phyloP scores from a whole-genome alignment of 2,329 filamentous ascomycete genomes.

The Cladophialophora psammophila region DNA sequence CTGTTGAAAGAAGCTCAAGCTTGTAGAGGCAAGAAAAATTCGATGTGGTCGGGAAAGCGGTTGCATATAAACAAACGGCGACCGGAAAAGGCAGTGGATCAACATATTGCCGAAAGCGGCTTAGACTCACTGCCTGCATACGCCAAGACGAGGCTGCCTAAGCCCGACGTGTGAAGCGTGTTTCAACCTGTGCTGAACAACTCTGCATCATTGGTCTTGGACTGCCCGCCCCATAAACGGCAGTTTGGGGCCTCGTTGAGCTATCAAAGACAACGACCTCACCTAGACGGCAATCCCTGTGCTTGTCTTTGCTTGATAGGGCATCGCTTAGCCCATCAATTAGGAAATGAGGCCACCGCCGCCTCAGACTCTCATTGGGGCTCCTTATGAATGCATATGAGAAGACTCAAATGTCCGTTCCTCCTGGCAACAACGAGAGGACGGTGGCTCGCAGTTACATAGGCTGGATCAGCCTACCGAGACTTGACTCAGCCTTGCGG shows the following conservation, averaged over 20 bases:
- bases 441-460: neutral
- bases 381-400: neutral
- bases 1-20: neutral
- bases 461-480: neutral
- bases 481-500: neutral
- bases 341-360: neutral
- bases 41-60: slow-evolving; percentile 24
- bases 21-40: slow-evolving; percentile 4
- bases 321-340: neutral
- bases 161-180: slow-evolving; percentile 22
- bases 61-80: slow-evolving; percentile 33
- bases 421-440: slow-evolving; percentile 4
- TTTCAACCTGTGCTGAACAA: slow-evolving; percentile 14
- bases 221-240: neutral
- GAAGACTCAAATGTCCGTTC: neutral
- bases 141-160: slow-evolving; percentile 15
- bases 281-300: neutral
- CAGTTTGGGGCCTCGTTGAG: slow-evolving; percentile 1
- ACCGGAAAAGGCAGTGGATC: slow-evolving; percentile 18
- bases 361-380: neutral
- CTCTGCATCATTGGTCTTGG: slow-evolving; percentile 5
- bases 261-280: neutral
- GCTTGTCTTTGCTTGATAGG: slow-evolving; percentile 1
- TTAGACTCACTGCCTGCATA: neutral
- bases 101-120: slow-evolving; percentile 30